Evolutionary conservation across 371 early-diverging fungal genomes (phyloP).

Genomic region (Mortierella sp.): DNA sequence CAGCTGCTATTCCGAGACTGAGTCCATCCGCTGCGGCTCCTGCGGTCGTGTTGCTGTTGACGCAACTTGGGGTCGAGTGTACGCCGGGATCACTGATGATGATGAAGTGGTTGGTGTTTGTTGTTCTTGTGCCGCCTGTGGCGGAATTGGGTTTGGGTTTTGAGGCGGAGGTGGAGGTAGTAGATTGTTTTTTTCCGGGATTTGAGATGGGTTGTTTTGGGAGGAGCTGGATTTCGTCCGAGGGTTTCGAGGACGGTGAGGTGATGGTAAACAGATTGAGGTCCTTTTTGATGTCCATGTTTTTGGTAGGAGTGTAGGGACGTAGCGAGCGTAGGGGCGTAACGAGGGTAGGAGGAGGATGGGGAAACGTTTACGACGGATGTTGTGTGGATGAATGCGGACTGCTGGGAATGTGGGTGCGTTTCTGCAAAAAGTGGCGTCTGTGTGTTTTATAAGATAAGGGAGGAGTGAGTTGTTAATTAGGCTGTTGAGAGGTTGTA

Average conservation of each 20-base stretch:
- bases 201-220: background rate
- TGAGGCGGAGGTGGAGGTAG: background rate
- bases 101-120: background rate
- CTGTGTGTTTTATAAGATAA: too few species aligned
- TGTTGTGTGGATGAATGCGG: too few species aligned
- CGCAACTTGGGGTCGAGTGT: background rate
- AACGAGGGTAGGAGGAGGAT: too few species aligned
- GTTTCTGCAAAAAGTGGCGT: too few species aligned
- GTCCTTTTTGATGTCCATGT: background rate
- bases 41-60: background rate
- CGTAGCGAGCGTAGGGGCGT: too few species aligned
- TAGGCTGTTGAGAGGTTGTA: background rate
- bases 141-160: background rate
- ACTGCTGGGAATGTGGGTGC: too few species aligned
- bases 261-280: too few species aligned
- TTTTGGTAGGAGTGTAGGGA: background rate
- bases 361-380: too few species aligned
- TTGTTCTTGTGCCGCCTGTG: background rate
- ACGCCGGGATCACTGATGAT: background rate
- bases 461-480: background rate
- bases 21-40: background rate
- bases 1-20: background rate
- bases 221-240: background rate
- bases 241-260: background rate
- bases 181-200: background rate